Evolutionary conservation across 2,329 filamentous ascomycete genomes (phyloP).

Genomic region (Talaromyces sp.): DNA sequence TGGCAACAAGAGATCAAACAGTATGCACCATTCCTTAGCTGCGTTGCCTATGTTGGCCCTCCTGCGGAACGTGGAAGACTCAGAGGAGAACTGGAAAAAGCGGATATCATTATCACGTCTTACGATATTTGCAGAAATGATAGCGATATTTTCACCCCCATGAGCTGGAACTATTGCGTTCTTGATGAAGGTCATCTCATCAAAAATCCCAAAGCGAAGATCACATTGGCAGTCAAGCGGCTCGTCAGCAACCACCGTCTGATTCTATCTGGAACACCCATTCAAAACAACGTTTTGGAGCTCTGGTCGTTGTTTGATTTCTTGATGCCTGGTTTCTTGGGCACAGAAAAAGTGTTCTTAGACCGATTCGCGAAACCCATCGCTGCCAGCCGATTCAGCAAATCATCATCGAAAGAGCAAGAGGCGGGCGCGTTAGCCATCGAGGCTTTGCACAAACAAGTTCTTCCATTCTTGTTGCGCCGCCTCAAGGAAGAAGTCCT

Average conservation of each 20-base stretch:
- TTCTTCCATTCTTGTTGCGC: constrained; percentile 89
- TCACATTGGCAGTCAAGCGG: constrained; percentile 85
- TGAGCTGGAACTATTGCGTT: constrained; percentile 96
- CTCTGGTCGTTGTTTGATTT: constrained; percentile 98
- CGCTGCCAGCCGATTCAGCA: constrained; percentile 88
- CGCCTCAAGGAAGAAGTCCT: constrained; percentile 97
- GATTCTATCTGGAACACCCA: constrained; percentile 93
- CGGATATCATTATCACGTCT: constrained; percentile 93
- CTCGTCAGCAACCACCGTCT: constrained; percentile 88
- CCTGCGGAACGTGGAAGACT: constrained; percentile 72
- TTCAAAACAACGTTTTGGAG: constrained; percentile 96
- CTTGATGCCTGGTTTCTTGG: constrained; percentile 96
- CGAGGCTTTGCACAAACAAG: constrained; percentile 97
- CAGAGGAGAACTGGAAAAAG: constrained; percentile 63
- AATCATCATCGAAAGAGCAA: constrained; percentile 97
- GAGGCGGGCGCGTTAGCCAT: constrained; percentile 94
- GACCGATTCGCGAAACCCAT: constrained; percentile 95
- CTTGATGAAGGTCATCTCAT: constrained; percentile 97
- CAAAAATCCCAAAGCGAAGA: constrained; percentile 97
- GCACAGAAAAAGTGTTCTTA: constrained; percentile 92
- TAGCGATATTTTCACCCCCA: constrained; percentile 71
- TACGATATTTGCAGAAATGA: constrained; percentile 98
- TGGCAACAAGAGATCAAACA: constrained; percentile 98
- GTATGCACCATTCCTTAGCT: constrained; percentile 89
- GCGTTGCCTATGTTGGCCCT: constrained; percentile 85